Evolutionary conservation across 768 basidiomycete genomes (phyloP).

Genomic region (Mycena filopes): DNA sequence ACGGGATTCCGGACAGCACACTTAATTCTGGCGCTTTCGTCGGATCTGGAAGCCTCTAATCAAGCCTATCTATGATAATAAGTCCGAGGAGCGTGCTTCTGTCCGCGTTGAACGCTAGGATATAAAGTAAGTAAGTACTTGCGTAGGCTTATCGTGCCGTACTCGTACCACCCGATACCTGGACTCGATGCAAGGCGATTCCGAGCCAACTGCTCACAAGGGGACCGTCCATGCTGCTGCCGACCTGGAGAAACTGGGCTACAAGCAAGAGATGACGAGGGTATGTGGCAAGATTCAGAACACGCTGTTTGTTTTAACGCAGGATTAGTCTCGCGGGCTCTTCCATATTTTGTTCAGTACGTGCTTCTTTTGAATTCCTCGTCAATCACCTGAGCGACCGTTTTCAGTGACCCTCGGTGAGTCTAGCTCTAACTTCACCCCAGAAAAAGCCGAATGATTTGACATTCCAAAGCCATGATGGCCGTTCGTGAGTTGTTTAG

Average conservation of each 20-base stretch:
- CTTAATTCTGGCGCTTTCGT: too few species aligned
- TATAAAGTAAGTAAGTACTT: not conserved
- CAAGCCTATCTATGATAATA: too few species aligned
- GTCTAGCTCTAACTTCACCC: slow-evolving; percentile 16
- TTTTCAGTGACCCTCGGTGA: slow-evolving; percentile 60
- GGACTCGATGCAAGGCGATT: slow-evolving; percentile 13
- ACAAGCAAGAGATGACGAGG: slow-evolving; percentile 64
- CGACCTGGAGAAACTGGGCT: slow-evolving; percentile 61
- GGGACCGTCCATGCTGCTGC: slow-evolving; percentile 21
- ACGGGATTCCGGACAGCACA: too few species aligned
- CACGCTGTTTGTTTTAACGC: not conserved
- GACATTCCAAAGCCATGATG: slow-evolving; percentile 59
- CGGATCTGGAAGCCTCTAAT: too few species aligned
- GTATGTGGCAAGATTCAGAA: slow-evolving; percentile 41
- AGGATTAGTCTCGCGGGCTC: slow-evolving; percentile 57
- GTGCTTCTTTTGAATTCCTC: slow-evolving; percentile 28
- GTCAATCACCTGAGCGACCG: slow-evolving; percentile 1
- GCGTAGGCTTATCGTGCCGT: not conserved
- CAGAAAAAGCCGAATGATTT: not conserved
- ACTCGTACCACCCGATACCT: not conserved
- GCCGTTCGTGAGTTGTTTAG: slow-evolving; percentile 67
- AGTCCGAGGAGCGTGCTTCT: not conserved
- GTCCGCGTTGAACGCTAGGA: not conserved
- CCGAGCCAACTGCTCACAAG: not conserved
- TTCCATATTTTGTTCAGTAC: slow-evolving; percentile 66